Conservation (phyloP, 441 rosid species). For the Pelargonium fulgidum region DNA sequence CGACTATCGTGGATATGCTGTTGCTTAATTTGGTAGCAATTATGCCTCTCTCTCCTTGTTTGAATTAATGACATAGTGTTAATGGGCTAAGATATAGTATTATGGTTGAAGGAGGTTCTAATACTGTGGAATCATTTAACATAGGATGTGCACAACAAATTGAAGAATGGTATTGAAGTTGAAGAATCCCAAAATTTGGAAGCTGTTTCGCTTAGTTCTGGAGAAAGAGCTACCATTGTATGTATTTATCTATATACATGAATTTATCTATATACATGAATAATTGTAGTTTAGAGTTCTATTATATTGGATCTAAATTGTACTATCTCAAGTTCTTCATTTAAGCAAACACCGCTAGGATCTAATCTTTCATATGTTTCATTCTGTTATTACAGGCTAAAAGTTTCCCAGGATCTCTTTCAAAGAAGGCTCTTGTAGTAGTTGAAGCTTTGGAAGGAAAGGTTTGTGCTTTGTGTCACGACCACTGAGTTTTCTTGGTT, state of each 20-base stretch:
- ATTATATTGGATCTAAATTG: too few relatives aligned
- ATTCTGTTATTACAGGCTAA: conserved; percentile 49
- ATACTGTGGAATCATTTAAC: conserved; percentile 18
- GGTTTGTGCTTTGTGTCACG: conserved; percentile 39
- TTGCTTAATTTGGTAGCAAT: conserved; percentile 62
- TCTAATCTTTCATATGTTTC: neutral
- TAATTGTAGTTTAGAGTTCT: neutral
- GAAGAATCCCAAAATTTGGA: conserved; percentile 56
- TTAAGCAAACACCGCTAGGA: neutral
- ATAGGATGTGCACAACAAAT: conserved; percentile 69
- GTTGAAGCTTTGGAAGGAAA: conserved; percentile 87
- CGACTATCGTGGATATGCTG: conserved; percentile 59
- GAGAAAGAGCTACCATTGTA: conserved; percentile 70
- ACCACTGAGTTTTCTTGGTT: conserved; percentile 4
- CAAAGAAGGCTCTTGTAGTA: conserved; percentile 64
- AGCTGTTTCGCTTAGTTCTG: conserved; percentile 39
- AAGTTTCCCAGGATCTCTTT: conserved; percentile 58
- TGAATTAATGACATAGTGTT: conserved; percentile 1
- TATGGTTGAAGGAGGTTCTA: conserved; percentile 19
- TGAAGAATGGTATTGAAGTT: conserved; percentile 71
- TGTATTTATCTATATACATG: conserved; percentile 21
- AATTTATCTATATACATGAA: neutral
- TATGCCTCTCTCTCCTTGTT: conserved; percentile 10
- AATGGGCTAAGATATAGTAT: conserved; percentile 19
- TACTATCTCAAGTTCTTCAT: neutral